A percentile compares a stretch with the other conserved stretches of the same genome.
These are phyloP conservation scores for Lanmaoa rubissima DNA, from an alignment of 768 basidiomycete genomes.

Conservation along the genomic window DNA sequence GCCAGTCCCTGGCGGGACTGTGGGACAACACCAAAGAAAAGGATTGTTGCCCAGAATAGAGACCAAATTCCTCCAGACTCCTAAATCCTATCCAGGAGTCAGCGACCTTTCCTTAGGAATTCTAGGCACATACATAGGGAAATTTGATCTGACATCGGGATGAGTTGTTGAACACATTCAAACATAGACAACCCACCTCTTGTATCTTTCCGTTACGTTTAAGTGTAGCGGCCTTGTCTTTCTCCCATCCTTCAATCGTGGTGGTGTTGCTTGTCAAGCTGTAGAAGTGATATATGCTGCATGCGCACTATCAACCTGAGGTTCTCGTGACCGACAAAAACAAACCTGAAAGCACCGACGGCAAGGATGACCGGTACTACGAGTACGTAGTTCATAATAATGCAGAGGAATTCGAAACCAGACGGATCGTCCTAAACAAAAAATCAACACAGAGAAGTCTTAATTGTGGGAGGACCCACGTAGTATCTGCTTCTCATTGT, in stretches of 20 bases:
- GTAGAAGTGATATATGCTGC: constrained; percentile 84
- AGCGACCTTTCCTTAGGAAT: constrained; percentile 2
- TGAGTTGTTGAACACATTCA: neutral
- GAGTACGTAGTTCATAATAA: constrained; percentile 83
- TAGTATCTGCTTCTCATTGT: constrained; percentile 47
- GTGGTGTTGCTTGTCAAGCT: constrained; percentile 78
- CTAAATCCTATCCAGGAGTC: constrained; percentile 63
- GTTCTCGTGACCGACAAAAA: neutral
- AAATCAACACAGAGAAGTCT: neutral
- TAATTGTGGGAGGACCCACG: constrained; percentile 38
- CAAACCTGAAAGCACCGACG: constrained; percentile 88
- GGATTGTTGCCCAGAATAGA: constrained; percentile 76
- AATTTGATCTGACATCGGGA: constrained; percentile 65
- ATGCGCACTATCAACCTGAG: constrained; percentile 11
- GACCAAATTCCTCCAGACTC: constrained; percentile 65
- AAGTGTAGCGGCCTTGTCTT: constrained; percentile 88
- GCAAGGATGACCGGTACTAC: constrained; percentile 83
- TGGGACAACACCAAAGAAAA: constrained; percentile 84
- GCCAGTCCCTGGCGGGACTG: constrained; percentile 63
- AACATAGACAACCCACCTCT: constrained; percentile 46
- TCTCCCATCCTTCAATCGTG: constrained; percentile 98
- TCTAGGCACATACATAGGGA: constrained; percentile 68
- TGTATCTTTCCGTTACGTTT: constrained; percentile 82
- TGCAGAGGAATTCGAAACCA: constrained; percentile 68
- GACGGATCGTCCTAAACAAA: constrained; percentile 62